phyloP scores from a whole-genome alignment of 371 early-diverging fungal genomes.

The Mucor racemosus region DNA sequence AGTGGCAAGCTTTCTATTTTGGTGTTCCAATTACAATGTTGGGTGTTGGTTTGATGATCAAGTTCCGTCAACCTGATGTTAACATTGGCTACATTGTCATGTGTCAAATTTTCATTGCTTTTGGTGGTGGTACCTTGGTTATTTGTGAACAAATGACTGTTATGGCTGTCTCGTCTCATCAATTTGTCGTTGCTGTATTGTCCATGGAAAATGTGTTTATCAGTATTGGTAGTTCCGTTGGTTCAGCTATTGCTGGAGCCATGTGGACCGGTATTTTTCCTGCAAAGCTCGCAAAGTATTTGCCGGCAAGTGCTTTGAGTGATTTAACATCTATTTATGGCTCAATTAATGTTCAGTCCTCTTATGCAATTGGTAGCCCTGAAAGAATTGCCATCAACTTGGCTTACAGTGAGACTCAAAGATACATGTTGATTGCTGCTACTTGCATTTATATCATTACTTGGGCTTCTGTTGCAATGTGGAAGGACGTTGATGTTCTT shows the following conservation, averaged over 20 bases:
- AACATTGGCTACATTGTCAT: slow-evolving; percentile 27
- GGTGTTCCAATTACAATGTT: slow-evolving; percentile 24
- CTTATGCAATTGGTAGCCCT: slow-evolving; percentile 16
- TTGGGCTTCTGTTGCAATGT: slow-evolving; percentile 18
- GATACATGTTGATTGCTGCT: slow-evolving; percentile 24
- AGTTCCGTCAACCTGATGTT: slow-evolving; percentile 26
- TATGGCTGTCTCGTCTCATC: slow-evolving; percentile 24
- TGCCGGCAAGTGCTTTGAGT: slow-evolving; percentile 14
- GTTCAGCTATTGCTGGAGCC: slow-evolving; percentile 23
- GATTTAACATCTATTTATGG: slow-evolving; percentile 19
- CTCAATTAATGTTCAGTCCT: slow-evolving; percentile 17
- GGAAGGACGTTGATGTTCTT: slow-evolving; percentile 26
- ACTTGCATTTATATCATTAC: slow-evolving; percentile 19
- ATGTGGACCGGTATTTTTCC: slow-evolving; percentile 30
- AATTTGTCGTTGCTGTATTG: slow-evolving; percentile 19
- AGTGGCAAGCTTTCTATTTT: slow-evolving; percentile 23
- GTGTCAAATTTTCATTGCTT: slow-evolving; percentile 30
- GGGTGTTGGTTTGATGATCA: slow-evolving; percentile 28
- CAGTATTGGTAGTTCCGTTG: slow-evolving; percentile 17
- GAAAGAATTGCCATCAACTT: slow-evolving; percentile 22
- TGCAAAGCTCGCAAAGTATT: slow-evolving; percentile 20
- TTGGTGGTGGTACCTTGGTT: slow-evolving; percentile 30
- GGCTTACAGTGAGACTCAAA: slow-evolving; percentile 25
- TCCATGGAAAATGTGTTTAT: slow-evolving; percentile 26
- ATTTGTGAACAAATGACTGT: slow-evolving; percentile 34